A percentile compares a stretch with the other conserved stretches of the same genome.
Conservation (phyloP, 1,139 yeast genomes). For the Suhomyces atakaporum region DNA sequence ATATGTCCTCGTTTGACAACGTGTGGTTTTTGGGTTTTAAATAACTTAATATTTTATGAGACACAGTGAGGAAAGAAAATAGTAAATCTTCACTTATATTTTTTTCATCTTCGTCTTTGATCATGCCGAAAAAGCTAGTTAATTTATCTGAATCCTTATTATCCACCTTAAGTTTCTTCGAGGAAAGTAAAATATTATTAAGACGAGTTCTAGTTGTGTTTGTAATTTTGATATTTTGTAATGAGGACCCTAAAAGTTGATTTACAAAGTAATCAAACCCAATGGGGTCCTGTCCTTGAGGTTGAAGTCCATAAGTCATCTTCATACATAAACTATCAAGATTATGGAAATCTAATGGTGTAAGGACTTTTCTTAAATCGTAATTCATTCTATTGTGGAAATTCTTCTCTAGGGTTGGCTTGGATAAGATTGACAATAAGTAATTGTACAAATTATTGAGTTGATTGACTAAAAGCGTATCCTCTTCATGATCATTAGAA, state of each 20-base stretch:
- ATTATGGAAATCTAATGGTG: conserved; percentile 66
- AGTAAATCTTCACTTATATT: conserved; percentile 33
- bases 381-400: conserved; percentile 76
- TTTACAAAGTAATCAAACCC: conserved; percentile 33
- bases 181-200: conserved; percentile 28
- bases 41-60: conserved; percentile 30
- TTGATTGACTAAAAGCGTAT: conserved; percentile 49
- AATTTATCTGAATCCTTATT: conserved; percentile 11
- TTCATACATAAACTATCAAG: conserved; percentile 62
- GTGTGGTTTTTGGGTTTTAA: conserved; percentile 40
- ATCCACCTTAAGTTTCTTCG: conserved; percentile 24
- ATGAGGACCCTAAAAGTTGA: conserved; percentile 29
- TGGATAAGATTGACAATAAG: conserved; percentile 76
- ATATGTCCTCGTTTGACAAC: conserved; percentile 34
- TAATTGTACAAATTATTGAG: conserved; percentile 76
- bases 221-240: conserved; percentile 36
- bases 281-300: conserved; percentile 9
- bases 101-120: conserved; percentile 14
- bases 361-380: conserved; percentile 76
- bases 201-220: conserved; percentile 37
- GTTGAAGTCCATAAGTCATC: conserved; percentile 41
- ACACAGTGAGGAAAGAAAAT: conserved; percentile 31
- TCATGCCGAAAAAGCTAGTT: conserved; percentile 10
- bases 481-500: conserved; percentile 26
- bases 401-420: conserved; percentile 67